Conservation (phyloP, 2,329 filamentous ascomycete genomes). For the Pyricularia grisea region DNA sequence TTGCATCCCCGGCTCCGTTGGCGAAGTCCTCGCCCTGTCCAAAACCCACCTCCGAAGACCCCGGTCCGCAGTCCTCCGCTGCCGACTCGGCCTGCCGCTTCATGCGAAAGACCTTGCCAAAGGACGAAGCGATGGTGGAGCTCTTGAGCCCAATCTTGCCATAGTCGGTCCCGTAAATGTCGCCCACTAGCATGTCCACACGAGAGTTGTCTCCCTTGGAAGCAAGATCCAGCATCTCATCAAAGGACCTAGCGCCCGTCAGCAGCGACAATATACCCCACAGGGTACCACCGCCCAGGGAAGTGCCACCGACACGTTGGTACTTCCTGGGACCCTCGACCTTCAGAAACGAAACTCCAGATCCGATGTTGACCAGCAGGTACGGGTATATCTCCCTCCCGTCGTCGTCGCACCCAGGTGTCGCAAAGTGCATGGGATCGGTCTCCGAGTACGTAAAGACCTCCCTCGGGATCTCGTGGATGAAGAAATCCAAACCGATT, state of each 20-base stretch:
- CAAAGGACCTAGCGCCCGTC: conserved; percentile 90
- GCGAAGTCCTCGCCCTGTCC: background rate
- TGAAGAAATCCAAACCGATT: conserved; percentile 96
- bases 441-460: conserved; percentile 94
- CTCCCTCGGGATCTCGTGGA: conserved; percentile 92
- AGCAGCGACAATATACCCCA: conserved; percentile 90
- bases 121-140: conserved; percentile 89
- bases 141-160: conserved; percentile 93
- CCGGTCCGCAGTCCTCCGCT: conserved; percentile 60
- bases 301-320: conserved; percentile 88
- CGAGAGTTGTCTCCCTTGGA: conserved; percentile 85
- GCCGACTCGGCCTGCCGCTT: conserved; percentile 74
- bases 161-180: conserved; percentile 96
- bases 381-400: conserved; percentile 71
- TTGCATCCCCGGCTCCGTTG: background rate
- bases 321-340: conserved; percentile 82
- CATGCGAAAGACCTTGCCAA: conserved; percentile 93
- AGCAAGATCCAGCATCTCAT: conserved; percentile 91
- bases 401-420: conserved; percentile 37
- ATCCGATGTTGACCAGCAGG: conserved; percentile 95
- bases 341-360: conserved; percentile 94
- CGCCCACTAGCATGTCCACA: conserved; percentile 94
- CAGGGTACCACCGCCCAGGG: conserved; percentile 90
- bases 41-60: background rate
- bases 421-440: conserved; percentile 82